Base-by-base conservation (phyloP, 2,329 filamentous ascomycete genomes). In the Myriosclerotinia curreyana region DNA sequence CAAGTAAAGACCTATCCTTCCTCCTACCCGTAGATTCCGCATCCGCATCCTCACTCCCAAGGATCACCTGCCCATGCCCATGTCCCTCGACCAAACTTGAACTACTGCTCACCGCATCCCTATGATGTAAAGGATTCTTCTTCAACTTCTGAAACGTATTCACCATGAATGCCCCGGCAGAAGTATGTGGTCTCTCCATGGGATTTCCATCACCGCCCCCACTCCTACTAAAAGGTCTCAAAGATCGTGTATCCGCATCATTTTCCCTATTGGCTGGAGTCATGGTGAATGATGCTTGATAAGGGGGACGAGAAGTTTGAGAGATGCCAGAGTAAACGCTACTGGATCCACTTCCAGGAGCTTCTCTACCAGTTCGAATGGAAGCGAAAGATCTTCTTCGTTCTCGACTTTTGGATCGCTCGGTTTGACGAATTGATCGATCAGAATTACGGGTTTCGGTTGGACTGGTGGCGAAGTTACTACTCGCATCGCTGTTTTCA, bases 401-500 rank as follows among this genome's bases (percentile, higher is more conserved):
- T 34, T 48, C 42, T 15, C 72, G 71, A 65, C 71, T 74, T 53
- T 69, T 73, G 0, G 69, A 70, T n/a, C 71, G 64, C 25, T 66
- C 67, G 25, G 66, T 65, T 12, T 63, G 50, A 38, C 22, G 28
- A 8, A 42, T 51, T 7, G 69, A 71, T 11, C 69, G 62, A 31
- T 72, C 71, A 20, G 70, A 71, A 14, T 64, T 65, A 34, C 68
- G 65, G 11, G 65, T 59, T 20, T 68, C 68, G 14, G 68, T 69
- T 22, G 71, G 68, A 60, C 71, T 73, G 5, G 66, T 67, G 14
- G 63, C 69, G 34, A 71, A 67, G 14, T 58, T 66, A 60, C 69
- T 73, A 61, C 70, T 72, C 11, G 69, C 58, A 64, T 75, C 74
- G 55, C 72, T 74, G 44, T 72, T 73, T 11, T 75, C 73, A 38